Percentiles rank a stretch among this genome's conserved stretches.
These are phyloP conservation scores for Aegilops longissima DNA, from an alignment of 176 grass and related monocot species.

Conservation along the genomic window DNA sequence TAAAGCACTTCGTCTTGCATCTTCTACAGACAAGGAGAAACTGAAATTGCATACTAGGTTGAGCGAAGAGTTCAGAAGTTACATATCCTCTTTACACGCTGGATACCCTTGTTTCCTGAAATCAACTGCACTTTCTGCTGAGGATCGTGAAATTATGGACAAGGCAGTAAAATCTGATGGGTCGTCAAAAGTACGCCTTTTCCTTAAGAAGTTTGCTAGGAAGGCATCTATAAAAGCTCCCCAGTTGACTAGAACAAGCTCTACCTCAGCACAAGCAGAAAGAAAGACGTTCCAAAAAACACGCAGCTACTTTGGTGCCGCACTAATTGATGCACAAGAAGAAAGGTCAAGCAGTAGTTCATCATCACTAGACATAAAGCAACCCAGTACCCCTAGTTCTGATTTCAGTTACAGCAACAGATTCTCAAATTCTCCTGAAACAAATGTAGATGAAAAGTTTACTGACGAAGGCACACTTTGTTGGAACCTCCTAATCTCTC, in stretches of 20 bases:
- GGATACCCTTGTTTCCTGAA: constrained; percentile 72
- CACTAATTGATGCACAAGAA: constrained; percentile 19
- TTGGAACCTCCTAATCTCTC: constrained; percentile 76
- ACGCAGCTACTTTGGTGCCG: background rate
- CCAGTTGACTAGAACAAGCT: constrained; percentile 35
- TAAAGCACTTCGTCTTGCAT: constrained; percentile 71
- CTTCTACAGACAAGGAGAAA: constrained; percentile 47
- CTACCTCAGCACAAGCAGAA: constrained; percentile 35
- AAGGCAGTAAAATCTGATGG: constrained; percentile 43
- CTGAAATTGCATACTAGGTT: constrained; percentile 35
- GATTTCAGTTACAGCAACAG: constrained; percentile 27
- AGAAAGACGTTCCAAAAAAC: constrained; percentile 44
- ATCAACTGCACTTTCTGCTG: constrained; percentile 20
- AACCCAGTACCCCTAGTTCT: constrained; percentile 41
- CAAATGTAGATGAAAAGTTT: constrained; percentile 33
- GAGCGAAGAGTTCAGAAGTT: constrained; percentile 55
- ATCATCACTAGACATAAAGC: constrained; percentile 27
- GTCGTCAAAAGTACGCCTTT: constrained; percentile 50
- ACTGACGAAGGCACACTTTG: constrained; percentile 60
- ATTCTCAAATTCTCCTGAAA: constrained; percentile 10
- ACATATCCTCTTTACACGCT: constrained; percentile 59
- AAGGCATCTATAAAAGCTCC: constrained; percentile 50
- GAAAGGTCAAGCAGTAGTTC: constrained; percentile 27
- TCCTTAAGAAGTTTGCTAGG: constrained; percentile 63
- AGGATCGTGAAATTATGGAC: constrained; percentile 31